phyloP scores from a whole-genome alignment of 2,329 filamentous ascomycete species.

The Diplodia scrobiculata region DNA sequence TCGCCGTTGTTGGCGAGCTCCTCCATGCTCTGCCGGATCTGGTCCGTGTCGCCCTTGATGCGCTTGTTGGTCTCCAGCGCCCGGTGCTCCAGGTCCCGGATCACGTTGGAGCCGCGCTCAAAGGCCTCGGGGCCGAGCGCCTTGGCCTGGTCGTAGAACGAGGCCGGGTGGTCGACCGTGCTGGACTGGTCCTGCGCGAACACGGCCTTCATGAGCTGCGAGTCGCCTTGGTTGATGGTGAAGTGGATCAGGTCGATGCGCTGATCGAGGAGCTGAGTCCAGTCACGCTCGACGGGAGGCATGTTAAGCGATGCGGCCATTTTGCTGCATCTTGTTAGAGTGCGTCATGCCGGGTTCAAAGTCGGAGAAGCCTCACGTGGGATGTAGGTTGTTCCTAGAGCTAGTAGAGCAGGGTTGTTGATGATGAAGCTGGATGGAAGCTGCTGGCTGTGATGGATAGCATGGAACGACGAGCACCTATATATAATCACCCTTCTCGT shows the following conservation, averaged over 20 bases:
- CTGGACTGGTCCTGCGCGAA: not conserved
- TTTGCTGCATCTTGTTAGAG: no score
- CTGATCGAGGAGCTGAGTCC: not conserved
- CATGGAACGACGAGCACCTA: no score
- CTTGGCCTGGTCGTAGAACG: not conserved
- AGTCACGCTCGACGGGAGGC: not conserved
- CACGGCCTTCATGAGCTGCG: not conserved
- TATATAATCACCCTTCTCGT: no score
- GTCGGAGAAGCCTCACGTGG: no score
- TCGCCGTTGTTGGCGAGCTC: not conserved
- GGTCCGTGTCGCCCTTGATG: not conserved
- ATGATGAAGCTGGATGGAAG: no score
- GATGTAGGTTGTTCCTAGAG: no score
- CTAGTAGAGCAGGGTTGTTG: no score
- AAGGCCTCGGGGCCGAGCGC: not conserved
- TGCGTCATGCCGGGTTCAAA: no score
- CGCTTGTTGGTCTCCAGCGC: not conserved
- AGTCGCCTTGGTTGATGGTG: not conserved
- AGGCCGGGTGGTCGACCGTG: not conserved
- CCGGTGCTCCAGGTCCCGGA: not conserved
- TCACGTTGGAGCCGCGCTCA: not conserved
- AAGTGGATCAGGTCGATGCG: not conserved
- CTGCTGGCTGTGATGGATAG: no score
- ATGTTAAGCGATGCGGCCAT: no score
- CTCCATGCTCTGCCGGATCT: not conserved